Percentiles rank a stretch among this genome's conserved stretches.
Evolutionary conservation across 2,329 filamentous ascomycete genomes (phyloP).

Genomic region (Colletotrichum coccodes): DNA sequence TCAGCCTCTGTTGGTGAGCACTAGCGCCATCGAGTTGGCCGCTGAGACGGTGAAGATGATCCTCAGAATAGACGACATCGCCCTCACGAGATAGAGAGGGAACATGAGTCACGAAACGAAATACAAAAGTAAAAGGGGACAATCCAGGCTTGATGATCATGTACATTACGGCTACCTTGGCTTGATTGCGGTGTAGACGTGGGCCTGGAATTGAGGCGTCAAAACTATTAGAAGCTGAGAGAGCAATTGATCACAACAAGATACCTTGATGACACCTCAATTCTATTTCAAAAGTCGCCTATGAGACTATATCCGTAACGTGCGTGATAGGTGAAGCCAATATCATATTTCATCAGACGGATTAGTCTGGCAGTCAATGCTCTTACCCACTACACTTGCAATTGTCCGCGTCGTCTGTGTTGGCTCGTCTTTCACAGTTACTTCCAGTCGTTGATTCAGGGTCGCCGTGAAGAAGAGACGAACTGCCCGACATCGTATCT

Average conservation of each 20-base stretch:
- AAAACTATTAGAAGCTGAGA: slow-evolving; percentile 32
- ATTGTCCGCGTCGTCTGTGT: too few species aligned
- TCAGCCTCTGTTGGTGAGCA: slow-evolving; percentile 95
- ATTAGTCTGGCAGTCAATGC: too few species aligned
- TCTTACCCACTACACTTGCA: too few species aligned
- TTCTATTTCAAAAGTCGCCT: background rate
- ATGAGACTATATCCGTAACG: too few species aligned
- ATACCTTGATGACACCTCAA: slow-evolving; percentile 31
- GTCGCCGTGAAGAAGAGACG: too few species aligned
- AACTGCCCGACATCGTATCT: too few species aligned
- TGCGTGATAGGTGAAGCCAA: too few species aligned
- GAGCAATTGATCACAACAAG: slow-evolving; percentile 33
- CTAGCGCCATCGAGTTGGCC: slow-evolving; percentile 95
- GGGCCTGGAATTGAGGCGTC: slow-evolving; percentile 30
- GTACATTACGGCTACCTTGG: slow-evolving; percentile 31
- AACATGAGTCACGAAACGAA: slow-evolving; percentile 32
- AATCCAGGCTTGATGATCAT: slow-evolving; percentile 31
- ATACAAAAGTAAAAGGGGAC: slow-evolving; percentile 28
- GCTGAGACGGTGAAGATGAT: slow-evolving; percentile 99
- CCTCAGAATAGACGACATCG: slow-evolving; percentile 74
- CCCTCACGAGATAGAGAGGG: slow-evolving; percentile 62
- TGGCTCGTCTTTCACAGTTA: too few species aligned
- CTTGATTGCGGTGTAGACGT: slow-evolving; percentile 31
- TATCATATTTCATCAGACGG: too few species aligned
- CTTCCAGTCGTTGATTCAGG: too few species aligned